Percentiles rank a stretch among this genome's conserved stretches.
Evolutionary conservation across 768 basidiomycete genomes (phyloP).

Genomic region (Pisolithus albus): DNA sequence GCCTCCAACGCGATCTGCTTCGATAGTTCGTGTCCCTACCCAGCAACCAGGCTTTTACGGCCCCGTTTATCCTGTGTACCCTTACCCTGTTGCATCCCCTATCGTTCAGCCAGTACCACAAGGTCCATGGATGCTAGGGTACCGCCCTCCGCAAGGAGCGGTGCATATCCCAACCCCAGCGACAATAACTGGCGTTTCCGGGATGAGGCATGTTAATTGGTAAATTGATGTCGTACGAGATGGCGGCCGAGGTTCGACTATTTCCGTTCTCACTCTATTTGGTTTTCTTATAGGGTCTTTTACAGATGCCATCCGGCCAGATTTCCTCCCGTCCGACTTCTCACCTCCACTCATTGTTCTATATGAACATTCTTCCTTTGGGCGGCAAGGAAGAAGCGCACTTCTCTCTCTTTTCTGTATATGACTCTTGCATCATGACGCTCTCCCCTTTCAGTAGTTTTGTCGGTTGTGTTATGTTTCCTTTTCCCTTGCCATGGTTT

Average conservation of each 20-base stretch:
- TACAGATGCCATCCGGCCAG: too few species aligned
- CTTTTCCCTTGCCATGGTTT: neutral
- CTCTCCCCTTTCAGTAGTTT: neutral
- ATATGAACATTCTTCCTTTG: too few species aligned
- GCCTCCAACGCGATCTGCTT: neutral
- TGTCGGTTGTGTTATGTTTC: neutral
- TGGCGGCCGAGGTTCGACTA: neutral
- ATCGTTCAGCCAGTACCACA: neutral
- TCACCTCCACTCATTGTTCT: too few species aligned
- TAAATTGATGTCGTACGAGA: neutral
- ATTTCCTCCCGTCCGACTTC: too few species aligned
- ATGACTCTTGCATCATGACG: neutral
- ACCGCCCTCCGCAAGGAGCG: neutral
- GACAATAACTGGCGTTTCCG: neutral
- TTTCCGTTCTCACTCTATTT: neutral
- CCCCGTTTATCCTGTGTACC: neutral
- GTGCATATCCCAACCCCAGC: neutral
- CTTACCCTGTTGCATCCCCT: neutral
- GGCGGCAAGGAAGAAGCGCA: too few species aligned
- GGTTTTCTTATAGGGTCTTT: too few species aligned
- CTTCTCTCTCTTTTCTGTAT: neutral
- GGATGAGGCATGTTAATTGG: neutral
- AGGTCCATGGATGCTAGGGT: neutral
- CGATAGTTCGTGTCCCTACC: neutral
- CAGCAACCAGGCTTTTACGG: neutral